Percentiles rank a stretch among this genome's conserved stretches.
Conservation (phyloP, 164 flowering plant genomes). For the Chloranthus sessilifolius region DNA sequence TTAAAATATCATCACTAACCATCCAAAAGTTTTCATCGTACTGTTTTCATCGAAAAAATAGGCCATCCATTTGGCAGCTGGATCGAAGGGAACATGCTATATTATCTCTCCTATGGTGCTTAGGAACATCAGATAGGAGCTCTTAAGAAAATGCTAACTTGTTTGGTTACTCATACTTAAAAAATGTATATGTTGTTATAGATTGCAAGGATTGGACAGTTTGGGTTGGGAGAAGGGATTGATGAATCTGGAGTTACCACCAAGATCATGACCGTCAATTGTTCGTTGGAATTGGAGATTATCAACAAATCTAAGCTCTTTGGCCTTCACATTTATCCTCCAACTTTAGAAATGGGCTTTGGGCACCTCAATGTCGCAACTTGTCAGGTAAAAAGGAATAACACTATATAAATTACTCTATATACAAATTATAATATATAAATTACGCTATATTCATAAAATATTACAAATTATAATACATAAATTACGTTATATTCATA, state of each 20-base stretch:
- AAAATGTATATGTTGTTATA: constrained; percentile 15
- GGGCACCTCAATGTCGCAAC: constrained; percentile 40
- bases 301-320: constrained; percentile 72
- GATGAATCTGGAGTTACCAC: constrained; percentile 66
- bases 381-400: constrained; percentile 53
- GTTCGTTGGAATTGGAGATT: constrained; percentile 36
- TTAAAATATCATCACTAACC: too few relatives aligned
- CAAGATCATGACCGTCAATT: constrained; percentile 57
- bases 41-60: too few relatives aligned
- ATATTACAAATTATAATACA: too few relatives aligned
- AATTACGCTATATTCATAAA: too few relatives aligned
- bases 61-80: too few relatives aligned
- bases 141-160: too few relatives aligned
- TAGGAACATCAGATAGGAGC: too few relatives aligned
- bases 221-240: constrained; percentile 66
- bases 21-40: too few relatives aligned
- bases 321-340: constrained; percentile 59
- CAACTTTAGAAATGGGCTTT: constrained; percentile 40
- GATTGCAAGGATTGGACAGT: constrained; percentile 42
- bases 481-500: too few relatives aligned
- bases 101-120: too few relatives aligned
- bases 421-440: too few relatives aligned
- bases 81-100: too few relatives aligned
- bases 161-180: not conserved
- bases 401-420: not conserved